Base-by-base conservation (phyloP, 331 rosid species). In the Rosa hybrid region DNA sequence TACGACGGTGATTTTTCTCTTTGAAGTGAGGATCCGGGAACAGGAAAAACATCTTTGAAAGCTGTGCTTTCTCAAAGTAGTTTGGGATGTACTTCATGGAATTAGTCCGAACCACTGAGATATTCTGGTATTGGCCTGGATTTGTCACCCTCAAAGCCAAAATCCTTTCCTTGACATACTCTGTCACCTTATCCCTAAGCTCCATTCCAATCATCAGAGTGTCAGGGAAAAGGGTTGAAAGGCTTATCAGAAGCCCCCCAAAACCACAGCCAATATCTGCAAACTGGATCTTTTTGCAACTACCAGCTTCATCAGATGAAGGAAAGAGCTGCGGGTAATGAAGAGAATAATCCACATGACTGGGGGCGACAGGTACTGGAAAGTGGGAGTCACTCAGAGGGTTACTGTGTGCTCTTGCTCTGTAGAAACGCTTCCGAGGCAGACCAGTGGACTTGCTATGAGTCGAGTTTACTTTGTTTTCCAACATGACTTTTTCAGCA, bases 21-120 rank as follows among this genome's bases (percentile, higher is more conserved):
- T 95, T 95, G 86, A 95, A 95, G 89, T 95, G 99, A 82, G 98
- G 99, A 85, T 95, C 98, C 0, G 98, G 99, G 83, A 95, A 93
- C 87, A 93, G 71, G 91, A 93, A 95, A 82, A 95, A 95, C 98
- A 91, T 95, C 87, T 95, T 95, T 3, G 87, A 72, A 71, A 95
- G 97, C 80, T 89, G 96, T 45, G 90, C 96, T 83, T 93, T 95
- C 86, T 86, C 93, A 45, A 95, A 95, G 88, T 91, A 91, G 76
- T 93, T 95, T 3, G 99, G 97, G 71, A 95, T 90, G 83, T 93
- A 93, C 81, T 95, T 90, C 99, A 96, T 93, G 83, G 99, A 95
- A 81, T 95, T 95, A 1, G 99, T 95, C 75, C 98, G 86, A 16
- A 89, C 97, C 76, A 93, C 97, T 17, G 98, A 93, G 63, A 91